A percentile compares a stretch with the other conserved stretches of the same genome.
Conservation (phyloP, 306 rosid species). For the Castanea crenata region DNA sequence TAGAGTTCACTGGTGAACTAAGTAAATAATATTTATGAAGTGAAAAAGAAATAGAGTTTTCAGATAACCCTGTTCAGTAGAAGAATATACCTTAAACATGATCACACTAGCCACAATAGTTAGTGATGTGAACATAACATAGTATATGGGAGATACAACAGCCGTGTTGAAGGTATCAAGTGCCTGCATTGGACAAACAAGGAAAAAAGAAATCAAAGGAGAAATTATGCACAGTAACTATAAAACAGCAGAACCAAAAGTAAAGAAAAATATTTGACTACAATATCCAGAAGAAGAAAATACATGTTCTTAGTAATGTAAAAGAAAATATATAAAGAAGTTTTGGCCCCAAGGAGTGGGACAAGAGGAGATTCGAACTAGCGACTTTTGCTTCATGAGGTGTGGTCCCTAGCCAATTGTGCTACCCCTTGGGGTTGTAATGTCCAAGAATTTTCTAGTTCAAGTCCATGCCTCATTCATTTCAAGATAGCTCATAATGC, state of each 20-base stretch:
- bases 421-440: too few species aligned
- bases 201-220: conserved; percentile 18
- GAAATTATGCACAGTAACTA: conserved; percentile 6
- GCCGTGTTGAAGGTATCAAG: conserved; percentile 98
- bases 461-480: conserved; percentile 1
- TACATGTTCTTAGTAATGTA: neutral
- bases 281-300: neutral
- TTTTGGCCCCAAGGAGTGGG: too few species aligned
- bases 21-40: too few species aligned
- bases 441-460: neutral
- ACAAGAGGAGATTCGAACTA: too few species aligned
- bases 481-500: neutral
- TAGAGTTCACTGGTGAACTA: too few species aligned
- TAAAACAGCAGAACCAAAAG: neutral
- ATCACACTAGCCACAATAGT: conserved; percentile 97
- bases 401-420: too few species aligned
- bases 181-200: conserved; percentile 58
- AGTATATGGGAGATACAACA: conserved; percentile 99
- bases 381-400: too few species aligned
- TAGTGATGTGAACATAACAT: conserved; percentile 95
- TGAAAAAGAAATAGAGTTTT: neutral
- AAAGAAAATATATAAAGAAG: neutral
- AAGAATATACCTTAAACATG: conserved; percentile 85
- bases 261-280: neutral
- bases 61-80: conserved; percentile 10